Evolutionary conservation across 176 grass and related monocot genomes (phyloP).

Genomic region (Bromus sterilis): DNA sequence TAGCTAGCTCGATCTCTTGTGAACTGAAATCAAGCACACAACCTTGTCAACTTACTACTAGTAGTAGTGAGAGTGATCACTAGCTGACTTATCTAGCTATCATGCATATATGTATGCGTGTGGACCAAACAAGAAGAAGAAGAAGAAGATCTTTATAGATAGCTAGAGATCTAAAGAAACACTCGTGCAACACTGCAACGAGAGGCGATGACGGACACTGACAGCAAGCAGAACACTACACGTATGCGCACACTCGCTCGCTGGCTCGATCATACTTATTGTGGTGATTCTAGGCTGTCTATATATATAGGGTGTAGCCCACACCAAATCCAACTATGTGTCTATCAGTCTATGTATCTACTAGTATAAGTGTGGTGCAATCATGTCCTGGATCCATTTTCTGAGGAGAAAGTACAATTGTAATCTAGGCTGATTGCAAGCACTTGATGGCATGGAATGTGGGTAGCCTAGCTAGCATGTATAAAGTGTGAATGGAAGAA

Average conservation of each 20-base stretch:
- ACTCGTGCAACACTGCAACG: conserved; percentile 13
- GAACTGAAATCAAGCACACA: conserved; percentile 12
- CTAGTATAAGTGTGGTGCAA: neutral
- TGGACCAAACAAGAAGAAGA: conserved; percentile 9
- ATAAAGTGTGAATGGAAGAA: conserved; percentile 10
- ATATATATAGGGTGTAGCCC: too few species aligned
- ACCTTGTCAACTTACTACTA: conserved; percentile 10
- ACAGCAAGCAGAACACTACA: neutral
- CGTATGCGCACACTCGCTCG: neutral
- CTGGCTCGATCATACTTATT: too few species aligned
- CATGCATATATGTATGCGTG: neutral
- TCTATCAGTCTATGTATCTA: neutral
- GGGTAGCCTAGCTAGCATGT: neutral
- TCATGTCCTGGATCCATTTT: neutral
- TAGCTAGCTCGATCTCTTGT: neutral
- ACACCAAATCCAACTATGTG: too few species aligned
- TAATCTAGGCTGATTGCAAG: neutral
- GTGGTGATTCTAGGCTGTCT: too few species aligned
- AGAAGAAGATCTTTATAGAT: conserved; percentile 9
- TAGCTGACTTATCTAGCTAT: too few species aligned
- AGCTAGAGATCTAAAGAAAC: conserved; percentile 13
- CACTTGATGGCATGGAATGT: neutral
- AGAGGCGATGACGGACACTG: neutral
- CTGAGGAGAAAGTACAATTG: neutral
- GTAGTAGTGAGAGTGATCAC: too few species aligned